These are phyloP conservation scores for Nicotiana otophora DNA, from an alignment of 257 asterid genomes.

Conservation along the genomic window DNA sequence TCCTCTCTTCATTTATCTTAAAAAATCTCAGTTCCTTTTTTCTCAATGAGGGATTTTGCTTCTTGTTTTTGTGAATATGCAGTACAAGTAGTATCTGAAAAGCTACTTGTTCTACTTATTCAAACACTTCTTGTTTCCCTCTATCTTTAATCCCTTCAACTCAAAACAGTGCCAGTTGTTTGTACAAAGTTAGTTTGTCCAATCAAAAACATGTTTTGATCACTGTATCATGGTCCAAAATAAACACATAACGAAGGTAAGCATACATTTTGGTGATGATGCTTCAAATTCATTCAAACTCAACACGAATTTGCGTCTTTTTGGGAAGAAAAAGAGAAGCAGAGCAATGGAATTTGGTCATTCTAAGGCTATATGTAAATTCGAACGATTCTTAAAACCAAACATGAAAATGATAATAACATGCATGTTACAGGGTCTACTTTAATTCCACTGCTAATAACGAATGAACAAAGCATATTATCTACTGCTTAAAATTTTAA, in stretches of 20 bases:
- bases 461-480: too few species aligned
- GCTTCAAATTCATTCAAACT: constrained; percentile 42
- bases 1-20: neutral
- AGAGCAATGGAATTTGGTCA: constrained; percentile 32
- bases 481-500: too few species aligned
- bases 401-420: too few species aligned
- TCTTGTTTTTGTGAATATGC: constrained; percentile 44
- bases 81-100: constrained; percentile 52
- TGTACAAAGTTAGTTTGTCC: constrained; percentile 43
- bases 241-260: constrained; percentile 26
- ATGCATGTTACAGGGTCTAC: too few species aligned
- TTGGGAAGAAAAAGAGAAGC: constrained; percentile 53
- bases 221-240: constrained; percentile 61
- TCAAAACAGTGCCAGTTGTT: constrained; percentile 51
- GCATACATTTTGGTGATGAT: constrained; percentile 36
- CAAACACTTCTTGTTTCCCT: constrained; percentile 47
- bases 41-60: constrained; percentile 33
- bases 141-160: constrained; percentile 38
- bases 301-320: constrained; percentile 46
- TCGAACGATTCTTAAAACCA: too few species aligned
- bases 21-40: neutral
- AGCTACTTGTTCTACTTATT: constrained; percentile 46
- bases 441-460: too few species aligned
- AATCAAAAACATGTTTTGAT: constrained; percentile 32
- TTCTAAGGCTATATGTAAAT: neutral